Conservation (phyloP, 108 stramenopile genomes). For the Nitzschia sp. region DNA sequence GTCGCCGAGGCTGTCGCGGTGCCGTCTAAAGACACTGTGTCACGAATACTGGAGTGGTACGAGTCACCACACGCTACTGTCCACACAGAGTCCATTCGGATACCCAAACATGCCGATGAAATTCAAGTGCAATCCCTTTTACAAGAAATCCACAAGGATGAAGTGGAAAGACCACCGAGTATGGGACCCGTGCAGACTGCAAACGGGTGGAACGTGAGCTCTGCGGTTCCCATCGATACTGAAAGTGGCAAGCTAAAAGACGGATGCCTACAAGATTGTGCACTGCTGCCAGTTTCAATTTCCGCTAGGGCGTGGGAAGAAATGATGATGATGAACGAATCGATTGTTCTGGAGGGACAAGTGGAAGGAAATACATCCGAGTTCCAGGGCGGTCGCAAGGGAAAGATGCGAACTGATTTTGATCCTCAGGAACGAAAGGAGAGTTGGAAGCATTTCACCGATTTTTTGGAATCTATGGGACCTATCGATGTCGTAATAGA, state of each 20-base stretch:
- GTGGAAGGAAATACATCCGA: conserved; percentile 53
- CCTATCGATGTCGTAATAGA: conserved; percentile 84
- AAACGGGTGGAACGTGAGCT: conserved; percentile 51
- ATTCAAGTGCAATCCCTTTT: conserved; percentile 7
- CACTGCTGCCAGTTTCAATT: conserved; percentile 58
- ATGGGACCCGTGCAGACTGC: conserved; percentile 41
- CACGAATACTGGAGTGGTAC: conserved; percentile 75
- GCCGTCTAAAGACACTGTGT: conserved; percentile 55
- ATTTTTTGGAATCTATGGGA: conserved; percentile 24
- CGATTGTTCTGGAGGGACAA: conserved; percentile 68
- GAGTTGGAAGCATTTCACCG: conserved; percentile 40
- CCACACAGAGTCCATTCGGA: conserved; percentile 3
- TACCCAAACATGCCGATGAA: conserved; percentile 3
- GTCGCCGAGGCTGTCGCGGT: conserved; percentile 79
- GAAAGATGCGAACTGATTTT: conserved; percentile 53
- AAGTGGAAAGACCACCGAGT: conserved; percentile 23
- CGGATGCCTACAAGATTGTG: conserved; percentile 47
- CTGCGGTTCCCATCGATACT: conserved; percentile 51
- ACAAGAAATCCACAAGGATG: conserved; percentile 25
- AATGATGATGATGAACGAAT: conserved; percentile 78
- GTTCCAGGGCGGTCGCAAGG: conserved; percentile 88
- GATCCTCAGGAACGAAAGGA: conserved; percentile 24
- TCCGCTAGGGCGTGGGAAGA: conserved; percentile 53
- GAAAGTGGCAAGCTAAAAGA: conserved; percentile 49
- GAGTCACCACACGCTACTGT: conserved; percentile 26